phyloP scores from a whole-genome alignment of 2,329 filamentous ascomycete species.

The Ceratocystis variospora region DNA sequence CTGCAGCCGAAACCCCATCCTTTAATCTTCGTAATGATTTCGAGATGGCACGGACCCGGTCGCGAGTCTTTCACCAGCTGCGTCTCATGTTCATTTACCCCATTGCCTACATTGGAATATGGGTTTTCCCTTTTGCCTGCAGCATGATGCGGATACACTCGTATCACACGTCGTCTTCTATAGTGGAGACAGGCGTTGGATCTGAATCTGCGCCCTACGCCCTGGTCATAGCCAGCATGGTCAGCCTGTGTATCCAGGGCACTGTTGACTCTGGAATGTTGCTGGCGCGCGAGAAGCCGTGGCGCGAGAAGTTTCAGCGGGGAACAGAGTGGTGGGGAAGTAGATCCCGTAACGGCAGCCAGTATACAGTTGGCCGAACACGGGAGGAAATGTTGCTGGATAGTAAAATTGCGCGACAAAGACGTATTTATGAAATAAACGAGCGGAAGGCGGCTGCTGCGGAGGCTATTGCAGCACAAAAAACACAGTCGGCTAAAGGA shows the following conservation, averaged over 20 bases:
- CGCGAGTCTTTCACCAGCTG: constrained; percentile 52
- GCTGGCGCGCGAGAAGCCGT: constrained; percentile 55
- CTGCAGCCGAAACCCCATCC: constrained; percentile 19
- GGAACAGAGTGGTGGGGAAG: constrained; percentile 19
- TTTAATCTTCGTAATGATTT: constrained; percentile 18
- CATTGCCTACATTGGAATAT: constrained; percentile 55
- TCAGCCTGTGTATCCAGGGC: constrained; percentile 52
- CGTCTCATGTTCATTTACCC: constrained; percentile 66
- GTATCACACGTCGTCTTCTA: constrained; percentile 15
- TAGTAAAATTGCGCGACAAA: constrained; percentile 33
- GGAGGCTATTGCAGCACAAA: constrained; percentile 17
- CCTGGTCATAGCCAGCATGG: constrained; percentile 40
- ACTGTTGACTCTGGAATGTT: constrained; percentile 56
- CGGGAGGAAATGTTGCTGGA: constrained; percentile 41
- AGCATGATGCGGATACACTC: constrained; percentile 47
- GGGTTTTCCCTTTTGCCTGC: constrained; percentile 55
- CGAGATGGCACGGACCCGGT: constrained; percentile 30
- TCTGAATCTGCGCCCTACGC: constrained; percentile 32
- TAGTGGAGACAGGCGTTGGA: constrained; percentile 20
- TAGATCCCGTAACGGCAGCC: constrained; percentile 5
- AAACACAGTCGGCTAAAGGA: constrained; percentile 18
- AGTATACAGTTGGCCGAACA: constrained; percentile 31
- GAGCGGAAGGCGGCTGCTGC: constrained; percentile 21
- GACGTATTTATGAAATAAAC: constrained; percentile 36
- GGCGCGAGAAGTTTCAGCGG: constrained; percentile 20